A percentile compares a stretch with the other conserved stretches of the same genome.
Evolutionary conservation across 108 stramenopile species (phyloP).

Genomic region (Hondaea fermentalgiana): DNA sequence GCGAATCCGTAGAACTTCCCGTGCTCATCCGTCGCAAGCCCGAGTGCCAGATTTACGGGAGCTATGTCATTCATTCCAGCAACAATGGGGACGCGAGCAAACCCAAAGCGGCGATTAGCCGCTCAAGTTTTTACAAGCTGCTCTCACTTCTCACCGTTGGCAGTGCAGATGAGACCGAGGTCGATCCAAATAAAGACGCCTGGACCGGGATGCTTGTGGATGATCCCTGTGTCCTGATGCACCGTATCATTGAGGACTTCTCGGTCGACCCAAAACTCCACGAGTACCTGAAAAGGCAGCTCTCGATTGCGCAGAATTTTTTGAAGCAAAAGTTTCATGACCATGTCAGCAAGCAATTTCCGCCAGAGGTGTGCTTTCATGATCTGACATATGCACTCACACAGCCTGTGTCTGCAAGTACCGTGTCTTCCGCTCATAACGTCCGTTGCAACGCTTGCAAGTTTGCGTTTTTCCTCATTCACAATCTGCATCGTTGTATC

Average conservation of each 20-base stretch:
- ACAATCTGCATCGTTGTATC: not conserved
- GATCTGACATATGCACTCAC: not conserved
- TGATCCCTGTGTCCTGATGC: not conserved
- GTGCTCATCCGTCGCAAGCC: not conserved
- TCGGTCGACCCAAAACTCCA: not conserved
- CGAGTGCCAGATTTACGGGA: not conserved
- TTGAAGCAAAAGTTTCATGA: not conserved
- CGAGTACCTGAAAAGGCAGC: not conserved
- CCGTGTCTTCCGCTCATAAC: not conserved
- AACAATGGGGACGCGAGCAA: not conserved
- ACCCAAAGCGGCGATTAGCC: not conserved
- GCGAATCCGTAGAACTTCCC: not conserved
- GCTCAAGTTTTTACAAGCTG: not conserved
- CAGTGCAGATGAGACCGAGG: not conserved
- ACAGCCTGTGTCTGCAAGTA: not conserved
- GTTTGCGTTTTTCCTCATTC: not conserved
- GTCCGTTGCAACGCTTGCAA: not conserved
- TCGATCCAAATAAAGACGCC: not conserved
- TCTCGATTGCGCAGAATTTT: not conserved
- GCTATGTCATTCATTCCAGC: not conserved
- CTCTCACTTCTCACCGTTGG: not conserved
- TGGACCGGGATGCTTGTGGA: not conserved
- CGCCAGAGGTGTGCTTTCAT: not conserved
- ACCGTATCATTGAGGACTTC: not conserved
- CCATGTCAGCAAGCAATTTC: not conserved